These are phyloP conservation scores for Rhodotorula sp. DNA, from an alignment of 1,284 basidiomycete genomes.

Conservation along the genomic window DNA sequence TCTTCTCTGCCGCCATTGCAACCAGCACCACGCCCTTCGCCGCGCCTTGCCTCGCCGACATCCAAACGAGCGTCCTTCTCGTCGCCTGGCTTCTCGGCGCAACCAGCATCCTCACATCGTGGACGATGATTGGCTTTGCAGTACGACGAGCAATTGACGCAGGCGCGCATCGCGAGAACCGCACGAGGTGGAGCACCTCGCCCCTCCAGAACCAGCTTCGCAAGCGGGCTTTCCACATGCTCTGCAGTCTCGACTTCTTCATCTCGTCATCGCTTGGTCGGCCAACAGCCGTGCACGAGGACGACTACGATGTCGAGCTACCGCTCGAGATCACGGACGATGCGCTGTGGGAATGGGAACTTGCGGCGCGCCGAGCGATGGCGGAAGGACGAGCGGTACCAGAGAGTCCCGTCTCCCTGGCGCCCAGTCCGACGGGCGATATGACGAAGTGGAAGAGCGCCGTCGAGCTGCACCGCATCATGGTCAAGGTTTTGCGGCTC, in stretches of 20 bases:
- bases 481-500: slow-evolving; percentile 4
- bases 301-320: slow-evolving; percentile 73
- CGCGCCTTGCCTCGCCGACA: slow-evolving; percentile 59
- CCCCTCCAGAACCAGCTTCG: slow-evolving; percentile 62
- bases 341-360: slow-evolving; percentile 33
- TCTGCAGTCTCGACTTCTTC: slow-evolving; percentile 29
- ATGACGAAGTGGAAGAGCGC: neutral
- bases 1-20: neutral
- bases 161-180: slow-evolving; percentile 52
- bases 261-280: slow-evolving; percentile 60
- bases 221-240: slow-evolving; percentile 75
- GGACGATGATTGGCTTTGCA: slow-evolving; percentile 35
- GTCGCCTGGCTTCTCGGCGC: slow-evolving; percentile 20
- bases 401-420: neutral
- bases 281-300: slow-evolving; percentile 77
- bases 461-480: slow-evolving; percentile 7
- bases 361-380: neutral
- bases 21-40: neutral
- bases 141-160: slow-evolving; percentile 47
- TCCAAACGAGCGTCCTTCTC: slow-evolving; percentile 59
- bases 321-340: slow-evolving; percentile 83
- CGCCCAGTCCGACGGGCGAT: neutral
- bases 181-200: slow-evolving; percentile 45
- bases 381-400: neutral
- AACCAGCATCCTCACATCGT: slow-evolving; percentile 10